Base-by-base conservation (phyloP, 1,284 basidiomycete genomes). In the Sporisorium scitamineum region DNA sequence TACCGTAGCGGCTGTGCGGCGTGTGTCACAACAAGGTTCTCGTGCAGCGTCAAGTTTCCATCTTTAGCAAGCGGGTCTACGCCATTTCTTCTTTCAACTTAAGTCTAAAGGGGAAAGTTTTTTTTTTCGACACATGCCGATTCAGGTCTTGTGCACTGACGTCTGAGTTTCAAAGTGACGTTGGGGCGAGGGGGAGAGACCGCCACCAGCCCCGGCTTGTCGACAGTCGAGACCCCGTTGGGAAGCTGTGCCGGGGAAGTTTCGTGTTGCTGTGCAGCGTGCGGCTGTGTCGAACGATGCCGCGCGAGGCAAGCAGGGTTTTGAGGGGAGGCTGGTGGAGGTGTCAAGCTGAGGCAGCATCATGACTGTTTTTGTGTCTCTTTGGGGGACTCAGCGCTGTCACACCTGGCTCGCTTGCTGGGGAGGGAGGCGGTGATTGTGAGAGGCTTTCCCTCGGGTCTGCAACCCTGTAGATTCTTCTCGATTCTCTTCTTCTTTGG, bases 381-480 rank as follows among this genome's bases (percentile, higher is more conserved):
- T 42, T 42, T 42, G 41, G 22, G 44, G 44, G 24, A 24, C 24
- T 50, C 48, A 50, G 26, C 48, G 13, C 20, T 31, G 48, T 27
- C 47, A 48, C 29, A 16, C 29, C 34, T 39, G 34, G 11, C 22
- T 37, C 52, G 32, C 37, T 39, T 53, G 34, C 34, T 22, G 34
- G 39, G 39, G 18, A 7, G 16, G 9, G 20, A n/a, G n/a, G n/a
- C n/a, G n/a, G n/a, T n/a, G n/a, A n/a, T n/a, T n/a, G n/a, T n/a
- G n/a, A n/a, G n/a, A n/a, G n/a, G n/a, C n/a, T n/a, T 8, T 14
- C 31, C 57, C 48, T 54, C 34, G 61, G 54, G 20, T 63, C 39
- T 51, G 48, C 47, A 51, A 34, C 16, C 26, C 29, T 11, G 31
- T 44, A 24, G 63, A 50, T 29, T 34, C 27, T 62, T 62, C 55